Conservation (phyloP, 202 grass and related monocot genomes). For the Tripidium arundinaceum region DNA sequence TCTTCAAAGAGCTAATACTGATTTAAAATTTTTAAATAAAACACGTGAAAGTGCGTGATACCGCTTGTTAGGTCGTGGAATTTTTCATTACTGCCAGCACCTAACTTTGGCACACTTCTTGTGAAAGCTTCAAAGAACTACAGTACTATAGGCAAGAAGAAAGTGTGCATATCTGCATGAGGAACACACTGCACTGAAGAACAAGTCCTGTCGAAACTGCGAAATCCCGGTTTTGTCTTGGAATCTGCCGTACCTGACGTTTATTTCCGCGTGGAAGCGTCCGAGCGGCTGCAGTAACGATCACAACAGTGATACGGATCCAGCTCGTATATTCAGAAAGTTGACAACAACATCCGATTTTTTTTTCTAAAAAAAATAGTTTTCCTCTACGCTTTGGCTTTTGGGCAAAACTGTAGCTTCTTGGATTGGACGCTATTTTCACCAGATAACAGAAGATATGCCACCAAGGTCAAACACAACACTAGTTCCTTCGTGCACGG, state of each 20-base stretch:
- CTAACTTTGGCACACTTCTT: neutral
- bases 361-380: neutral
- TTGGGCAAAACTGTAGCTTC: neutral
- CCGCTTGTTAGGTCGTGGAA: neutral
- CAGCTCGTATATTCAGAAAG: neutral
- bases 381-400: neutral
- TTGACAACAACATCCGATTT: neutral
- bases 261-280: neutral
- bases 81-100: neutral
- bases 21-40: no score
- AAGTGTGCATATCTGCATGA: neutral
- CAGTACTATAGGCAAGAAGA: neutral
- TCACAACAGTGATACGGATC: neutral
- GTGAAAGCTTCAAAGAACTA: no score
- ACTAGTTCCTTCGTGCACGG: neutral
- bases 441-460: neutral
- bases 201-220: neutral
- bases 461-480: neutral
- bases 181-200: neutral
- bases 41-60: neutral
- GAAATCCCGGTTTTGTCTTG: neutral
- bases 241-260: neutral
- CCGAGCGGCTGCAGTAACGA: neutral
- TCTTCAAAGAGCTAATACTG: neutral
- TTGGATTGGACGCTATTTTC: neutral